Evolutionary conservation across 768 basidiomycete genomes (phyloP).

Genomic region (Phaeotremella skinneri): DNA sequence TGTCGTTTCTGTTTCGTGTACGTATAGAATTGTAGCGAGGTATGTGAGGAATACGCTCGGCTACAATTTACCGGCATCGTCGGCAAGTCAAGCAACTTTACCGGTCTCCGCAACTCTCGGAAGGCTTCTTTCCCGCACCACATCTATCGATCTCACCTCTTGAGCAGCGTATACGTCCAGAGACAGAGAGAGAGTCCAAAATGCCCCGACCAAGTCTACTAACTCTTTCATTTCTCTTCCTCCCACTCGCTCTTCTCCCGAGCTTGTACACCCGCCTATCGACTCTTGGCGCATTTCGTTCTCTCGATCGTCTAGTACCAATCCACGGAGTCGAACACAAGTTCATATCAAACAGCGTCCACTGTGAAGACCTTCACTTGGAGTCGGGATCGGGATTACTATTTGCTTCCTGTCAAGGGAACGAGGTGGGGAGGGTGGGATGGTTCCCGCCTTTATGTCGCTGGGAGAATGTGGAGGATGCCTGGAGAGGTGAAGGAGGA

Average conservation of each 20-base stretch:
- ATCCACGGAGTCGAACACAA: neutral
- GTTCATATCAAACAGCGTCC: neutral
- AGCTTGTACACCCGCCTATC: neutral
- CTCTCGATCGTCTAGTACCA: neutral
- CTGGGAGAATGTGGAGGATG: constrained; percentile 13
- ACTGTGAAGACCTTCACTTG: constrained; percentile 1
- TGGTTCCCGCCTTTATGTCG: constrained; percentile 25
- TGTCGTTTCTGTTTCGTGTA: no score
- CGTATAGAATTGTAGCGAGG: no score
- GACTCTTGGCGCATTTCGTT: neutral
- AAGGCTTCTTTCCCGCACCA: no score
- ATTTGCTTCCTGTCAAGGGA: constrained; percentile 19
- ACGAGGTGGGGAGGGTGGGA: neutral
- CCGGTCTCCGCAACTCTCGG: no score
- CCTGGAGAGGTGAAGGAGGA: constrained; percentile 7
- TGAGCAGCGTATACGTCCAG: no score
- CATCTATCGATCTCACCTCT: no score
- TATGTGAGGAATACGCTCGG: no score
- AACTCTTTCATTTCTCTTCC: neutral
- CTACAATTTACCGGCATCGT: no score
- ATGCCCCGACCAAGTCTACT: neutral
- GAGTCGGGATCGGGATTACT: constrained; percentile 14
- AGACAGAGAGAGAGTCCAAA: neutral
- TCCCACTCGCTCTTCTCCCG: neutral
- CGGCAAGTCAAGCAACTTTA: no score